These are phyloP conservation scores for Penicillium verrucosum DNA, from an alignment of 2,329 filamentous ascomycete species.

Conservation along the genomic window DNA sequence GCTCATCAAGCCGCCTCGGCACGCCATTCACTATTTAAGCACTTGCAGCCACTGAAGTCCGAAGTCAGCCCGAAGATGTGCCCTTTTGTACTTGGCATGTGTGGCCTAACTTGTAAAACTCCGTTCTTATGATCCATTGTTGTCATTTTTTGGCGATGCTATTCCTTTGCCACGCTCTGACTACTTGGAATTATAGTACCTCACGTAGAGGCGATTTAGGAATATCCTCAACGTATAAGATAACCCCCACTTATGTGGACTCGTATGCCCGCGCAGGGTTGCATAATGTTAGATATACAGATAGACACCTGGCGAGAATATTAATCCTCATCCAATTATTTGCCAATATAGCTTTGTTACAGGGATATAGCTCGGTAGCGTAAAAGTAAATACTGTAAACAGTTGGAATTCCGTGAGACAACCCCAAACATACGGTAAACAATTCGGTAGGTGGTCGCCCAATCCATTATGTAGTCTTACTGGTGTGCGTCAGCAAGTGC, in stretches of 20 bases:
- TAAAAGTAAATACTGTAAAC: background rate
- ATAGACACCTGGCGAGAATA: background rate
- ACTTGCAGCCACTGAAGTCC: background rate
- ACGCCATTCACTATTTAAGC: constrained; percentile 2
- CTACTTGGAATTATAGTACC: background rate
- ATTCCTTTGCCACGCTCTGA: too few relatives aligned
- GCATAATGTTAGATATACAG: background rate
- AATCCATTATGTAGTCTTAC: background rate
- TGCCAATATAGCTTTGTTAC: too few relatives aligned
- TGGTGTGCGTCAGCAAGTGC: background rate
- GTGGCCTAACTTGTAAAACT: background rate
- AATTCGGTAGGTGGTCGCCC: too few relatives aligned
- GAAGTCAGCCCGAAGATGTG: background rate
- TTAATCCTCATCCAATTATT: background rate
- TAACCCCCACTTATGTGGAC: background rate
- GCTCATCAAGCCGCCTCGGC: background rate
- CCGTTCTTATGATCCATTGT: too few relatives aligned
- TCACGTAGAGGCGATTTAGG: background rate
- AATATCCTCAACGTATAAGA: background rate
- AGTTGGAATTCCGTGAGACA: background rate
- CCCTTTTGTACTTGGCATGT: background rate
- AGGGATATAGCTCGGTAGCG: background rate
- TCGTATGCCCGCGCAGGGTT: too few relatives aligned
- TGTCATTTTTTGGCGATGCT: too few relatives aligned
- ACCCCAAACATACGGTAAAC: background rate